These are phyloP conservation scores for Spencermartinsiella ligniputridi DNA, from an alignment of 1,139 yeast genomes.

Conservation along the genomic window DNA sequence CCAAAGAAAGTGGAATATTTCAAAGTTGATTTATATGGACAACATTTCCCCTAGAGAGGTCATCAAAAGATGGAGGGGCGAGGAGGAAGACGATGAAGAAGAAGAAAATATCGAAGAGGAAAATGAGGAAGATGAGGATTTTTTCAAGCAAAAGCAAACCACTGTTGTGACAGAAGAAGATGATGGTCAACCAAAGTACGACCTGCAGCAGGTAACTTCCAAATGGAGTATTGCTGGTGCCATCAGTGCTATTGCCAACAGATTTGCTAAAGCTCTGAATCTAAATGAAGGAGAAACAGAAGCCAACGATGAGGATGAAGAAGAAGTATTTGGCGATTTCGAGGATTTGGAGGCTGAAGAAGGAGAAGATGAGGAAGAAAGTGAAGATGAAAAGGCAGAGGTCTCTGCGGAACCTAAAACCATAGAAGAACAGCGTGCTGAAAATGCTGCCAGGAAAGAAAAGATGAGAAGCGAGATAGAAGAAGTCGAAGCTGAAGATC, in stretches of 20 bases:
- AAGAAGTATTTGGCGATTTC: conserved; percentile 69
- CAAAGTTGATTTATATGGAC: conserved; percentile 72
- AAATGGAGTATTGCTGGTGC: conserved; percentile 52
- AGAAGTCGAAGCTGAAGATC: conserved; percentile 66
- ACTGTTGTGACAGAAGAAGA: conserved; percentile 32
- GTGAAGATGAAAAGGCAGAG: conserved; percentile 41
- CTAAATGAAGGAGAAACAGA: conserved; percentile 35
- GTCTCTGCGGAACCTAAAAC: conserved; percentile 43
- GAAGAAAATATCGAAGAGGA: conserved; percentile 54
- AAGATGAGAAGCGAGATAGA: conserved; percentile 84
- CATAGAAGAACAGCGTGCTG: conserved; percentile 53
- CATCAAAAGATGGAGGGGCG: conserved; percentile 68
- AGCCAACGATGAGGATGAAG: conserved; percentile 39
- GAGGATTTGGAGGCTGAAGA: conserved; percentile 62
- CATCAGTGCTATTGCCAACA: conserved; percentile 45
- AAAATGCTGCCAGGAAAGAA: conserved; percentile 86
- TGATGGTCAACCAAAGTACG: conserved; percentile 20
- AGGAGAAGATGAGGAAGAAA: conserved; percentile 53
- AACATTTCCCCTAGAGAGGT: conserved; percentile 74
- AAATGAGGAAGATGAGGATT: conserved; percentile 51
- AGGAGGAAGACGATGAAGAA: conserved; percentile 42
- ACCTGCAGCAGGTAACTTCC: conserved; percentile 23
- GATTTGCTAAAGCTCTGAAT: conserved; percentile 69
- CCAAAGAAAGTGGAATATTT: conserved; percentile 68
- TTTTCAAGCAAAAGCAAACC: conserved; percentile 57